Conservation (phyloP, 2,329 filamentous ascomycete species). For the Claviceps lovelessii region DNA sequence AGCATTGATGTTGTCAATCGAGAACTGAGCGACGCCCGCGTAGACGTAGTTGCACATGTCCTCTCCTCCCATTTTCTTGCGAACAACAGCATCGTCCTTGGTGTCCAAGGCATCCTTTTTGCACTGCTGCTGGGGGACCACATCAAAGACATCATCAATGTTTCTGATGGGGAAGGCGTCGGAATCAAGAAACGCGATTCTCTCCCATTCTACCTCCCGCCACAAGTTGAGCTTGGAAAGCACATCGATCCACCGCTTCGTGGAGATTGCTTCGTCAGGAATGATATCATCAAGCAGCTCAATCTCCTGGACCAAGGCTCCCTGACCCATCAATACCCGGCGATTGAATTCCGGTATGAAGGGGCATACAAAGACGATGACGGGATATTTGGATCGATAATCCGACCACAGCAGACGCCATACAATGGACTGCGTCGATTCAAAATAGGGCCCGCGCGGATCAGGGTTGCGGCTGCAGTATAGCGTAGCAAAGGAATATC, state of each 20-base stretch:
- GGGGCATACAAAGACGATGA: slow-evolving; percentile 2
- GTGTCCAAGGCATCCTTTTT: background rate
- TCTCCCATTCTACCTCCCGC: slow-evolving; percentile 1
- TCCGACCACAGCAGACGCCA: slow-evolving; percentile 2
- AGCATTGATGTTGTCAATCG: slow-evolving; percentile 2
- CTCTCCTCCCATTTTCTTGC: background rate
- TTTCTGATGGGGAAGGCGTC: slow-evolving; percentile 1
- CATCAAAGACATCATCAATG: background rate
- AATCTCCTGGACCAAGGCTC: slow-evolving; percentile 1
- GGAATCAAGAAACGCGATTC: slow-evolving; percentile 1
- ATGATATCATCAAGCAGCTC: background rate
- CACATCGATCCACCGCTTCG: slow-evolving; percentile 3
- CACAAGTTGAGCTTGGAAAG: slow-evolving; percentile 2
- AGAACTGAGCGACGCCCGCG: slow-evolving; percentile 1
- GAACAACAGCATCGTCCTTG: background rate
- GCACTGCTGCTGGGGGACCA: slow-evolving; percentile 1
- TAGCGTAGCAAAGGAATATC: background rate
- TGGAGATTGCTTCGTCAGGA: background rate
- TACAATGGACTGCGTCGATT: slow-evolving; percentile 1
- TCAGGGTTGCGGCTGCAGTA: slow-evolving; percentile 2
- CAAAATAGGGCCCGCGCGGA: background rate
- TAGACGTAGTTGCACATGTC: slow-evolving; percentile 2
- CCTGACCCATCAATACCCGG: background rate
- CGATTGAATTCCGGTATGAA: background rate
- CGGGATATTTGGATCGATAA: background rate